Percentiles rank a stretch among this genome's conserved stretches.
phyloP scores from a whole-genome alignment of 768 basidiomycete species.

The Podaxis sp. region DNA sequence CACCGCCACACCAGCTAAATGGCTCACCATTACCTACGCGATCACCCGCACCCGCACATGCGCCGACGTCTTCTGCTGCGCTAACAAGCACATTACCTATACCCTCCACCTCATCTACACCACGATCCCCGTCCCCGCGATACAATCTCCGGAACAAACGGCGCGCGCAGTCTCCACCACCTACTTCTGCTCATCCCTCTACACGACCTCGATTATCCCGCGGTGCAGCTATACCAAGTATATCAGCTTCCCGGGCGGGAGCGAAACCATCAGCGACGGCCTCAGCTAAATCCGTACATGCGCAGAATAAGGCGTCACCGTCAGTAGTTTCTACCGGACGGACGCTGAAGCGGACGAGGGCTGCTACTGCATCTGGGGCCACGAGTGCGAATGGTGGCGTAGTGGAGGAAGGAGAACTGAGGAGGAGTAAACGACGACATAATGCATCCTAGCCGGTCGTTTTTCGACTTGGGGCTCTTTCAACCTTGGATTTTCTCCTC shows the following conservation, averaged over 20 bases:
- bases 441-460: too few species aligned
- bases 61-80: not conserved
- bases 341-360: not conserved
- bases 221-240: not conserved
- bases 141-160: slow-evolving; percentile 29
- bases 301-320: not conserved
- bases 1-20: too few species aligned
- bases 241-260: not conserved
- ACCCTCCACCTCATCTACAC: slow-evolving; percentile 12
- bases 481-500: too few species aligned
- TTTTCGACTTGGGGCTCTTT: too few species aligned
- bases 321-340: not conserved
- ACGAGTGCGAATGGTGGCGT: not conserved
- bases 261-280: not conserved
- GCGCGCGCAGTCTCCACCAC: slow-evolving; percentile 20
- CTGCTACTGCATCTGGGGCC: not conserved
- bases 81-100: not conserved
- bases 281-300: not conserved
- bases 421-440: not conserved
- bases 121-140: slow-evolving; percentile 16
- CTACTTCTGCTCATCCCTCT: slow-evolving; percentile 14
- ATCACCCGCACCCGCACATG: not conserved
- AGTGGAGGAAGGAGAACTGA: not conserved
- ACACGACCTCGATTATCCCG: slow-evolving; percentile 10
- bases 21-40: not conserved